Base-by-base conservation (phyloP, 768 basidiomycete genomes). In the Boletus pseudopeckii region DNA sequence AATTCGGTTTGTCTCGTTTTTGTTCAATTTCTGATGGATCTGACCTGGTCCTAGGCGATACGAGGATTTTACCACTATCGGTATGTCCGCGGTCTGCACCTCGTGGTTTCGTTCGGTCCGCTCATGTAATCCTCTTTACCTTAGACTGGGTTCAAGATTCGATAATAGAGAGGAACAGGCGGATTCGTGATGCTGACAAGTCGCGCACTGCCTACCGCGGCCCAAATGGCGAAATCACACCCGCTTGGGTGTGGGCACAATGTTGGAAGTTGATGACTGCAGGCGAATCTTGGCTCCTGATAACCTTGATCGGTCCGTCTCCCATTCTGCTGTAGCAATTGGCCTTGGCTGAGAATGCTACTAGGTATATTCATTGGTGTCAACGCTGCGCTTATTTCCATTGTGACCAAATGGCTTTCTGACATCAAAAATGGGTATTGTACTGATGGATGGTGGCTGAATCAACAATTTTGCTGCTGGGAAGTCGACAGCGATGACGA, bases 371-470 rank as follows among this genome's bases (percentile, higher is more conserved):
- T 82, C 60, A 98, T 99, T 56, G 97, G 97, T 32, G 68, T 93
- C 39, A 97, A 92, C 62, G 92, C 94, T n/a, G 96, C 92, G 9
- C 70, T 98, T 48, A 94, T 97, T 48, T 93, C 94, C 30, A 97
- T 99, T 61, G 75, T 94, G 55, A 97, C 92, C 45, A 92, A 90
- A 72, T 99, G 97, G 97, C 81, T 99, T 22, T 93, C 94, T 3
- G 96, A 98, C 71, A 84, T 98, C 59, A 98, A 98, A 75, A 89
- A 95, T 76, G 97, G 97, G 1, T 97, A 98, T 66, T 99, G 97
- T 72, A 79, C 83, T 4, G 92, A 94, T 60, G 95, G 92, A 1
- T 99, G 97, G 97, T 99, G 97, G 96, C 70, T 99, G 51, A 97
- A 95, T 71, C 86, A 93, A 63, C 91, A 97, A 65, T 98, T 98